Percentiles rank a stretch among this genome's conserved stretches.
Evolutionary conservation across 106 monocot genomes (phyloP).

Genomic region (Posidonia australis): DNA sequence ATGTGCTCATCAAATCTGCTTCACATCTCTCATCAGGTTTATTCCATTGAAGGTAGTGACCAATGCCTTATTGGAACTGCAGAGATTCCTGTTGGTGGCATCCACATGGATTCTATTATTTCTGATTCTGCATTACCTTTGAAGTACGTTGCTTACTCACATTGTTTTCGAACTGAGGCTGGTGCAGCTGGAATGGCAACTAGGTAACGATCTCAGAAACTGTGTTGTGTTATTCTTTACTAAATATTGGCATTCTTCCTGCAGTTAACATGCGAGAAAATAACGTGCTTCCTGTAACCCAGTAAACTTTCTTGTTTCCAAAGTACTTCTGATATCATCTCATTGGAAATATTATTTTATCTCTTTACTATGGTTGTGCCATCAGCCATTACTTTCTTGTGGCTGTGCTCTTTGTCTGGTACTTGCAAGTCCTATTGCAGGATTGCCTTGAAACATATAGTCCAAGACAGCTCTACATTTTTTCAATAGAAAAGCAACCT

Average conservation of each 20-base stretch:
- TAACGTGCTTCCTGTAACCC: not conserved
- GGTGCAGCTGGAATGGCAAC: constrained; percentile 88
- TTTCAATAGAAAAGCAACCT: no score
- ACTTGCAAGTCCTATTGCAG: no score
- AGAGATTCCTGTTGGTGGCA: constrained; percentile 94
- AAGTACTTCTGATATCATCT: no score
- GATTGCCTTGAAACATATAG: no score
- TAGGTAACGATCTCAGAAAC: constrained; percentile 24
- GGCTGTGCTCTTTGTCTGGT: no score
- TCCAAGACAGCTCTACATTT: no score
- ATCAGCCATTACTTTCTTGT: no score
- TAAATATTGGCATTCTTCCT: no score
- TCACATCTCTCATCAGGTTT: constrained; percentile 45
- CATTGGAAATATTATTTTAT: no score
- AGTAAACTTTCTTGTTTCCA: no score
- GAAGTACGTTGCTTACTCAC: constrained; percentile 92
- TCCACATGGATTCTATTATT: constrained; percentile 95
- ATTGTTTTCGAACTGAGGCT: constrained; percentile 97
- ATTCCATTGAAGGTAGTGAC: constrained; percentile 85
- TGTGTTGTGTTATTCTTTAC: not conserved
- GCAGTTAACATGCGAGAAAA: not conserved
- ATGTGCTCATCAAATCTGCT: not conserved
- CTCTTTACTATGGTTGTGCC: no score
- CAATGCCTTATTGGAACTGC: constrained; percentile 98
- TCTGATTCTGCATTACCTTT: constrained; percentile 69